Evolutionary conservation across 2,329 filamentous ascomycete species (phyloP), one percentile per base, ranked within the genome.

Genomic region (Leptodontidium sp.): DNA sequence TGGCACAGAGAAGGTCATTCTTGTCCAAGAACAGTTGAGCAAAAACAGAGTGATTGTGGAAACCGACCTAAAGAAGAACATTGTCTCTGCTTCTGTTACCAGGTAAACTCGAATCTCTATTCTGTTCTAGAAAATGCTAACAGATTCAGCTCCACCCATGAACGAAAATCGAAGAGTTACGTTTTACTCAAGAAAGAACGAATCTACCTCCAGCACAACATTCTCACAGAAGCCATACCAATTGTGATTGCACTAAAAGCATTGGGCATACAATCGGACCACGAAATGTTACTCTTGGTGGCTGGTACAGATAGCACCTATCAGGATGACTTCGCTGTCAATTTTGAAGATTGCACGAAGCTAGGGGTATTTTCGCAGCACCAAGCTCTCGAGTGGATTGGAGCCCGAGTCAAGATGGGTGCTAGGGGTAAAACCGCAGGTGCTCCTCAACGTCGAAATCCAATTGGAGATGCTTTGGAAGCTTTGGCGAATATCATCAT

Each of bases 21-120:
- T 99, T 53, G 97, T 99, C 15, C 96, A 99, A 80, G 97, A 99
- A 79, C 96, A 99, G 82, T 84, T 99, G 78, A 99, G 96, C 86
- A 99, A 99, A 87, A 99, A 99, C 81, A 90, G 96, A 83, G 93
- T 99, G 77, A 98, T 99, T 79, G 95, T 99, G 17, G 97, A 99
- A 81, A 91, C 93, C 66, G 93, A 95, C 76, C 87, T 91, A 64
- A 97, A 97, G 82, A 98, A 98, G 81, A 92, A 92, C 69, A 90
- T 97, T 72, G 95, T 98, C 67, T 93, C 95, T 74, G 96, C 97
- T 47, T 98, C 96, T 1, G 96, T 98, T 38, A 99, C 94, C 8
- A 87, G 85, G 84, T 85, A 78, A 71, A 75, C 69, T n/a, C 12
- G 24, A 17, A 38, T 21, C 14, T 35, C 17, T 11, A 38, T 24